Evolutionary conservation across 495 filamentous ascomycete genomes (phyloP).

Genomic region (Aspergillus nidulans): DNA sequence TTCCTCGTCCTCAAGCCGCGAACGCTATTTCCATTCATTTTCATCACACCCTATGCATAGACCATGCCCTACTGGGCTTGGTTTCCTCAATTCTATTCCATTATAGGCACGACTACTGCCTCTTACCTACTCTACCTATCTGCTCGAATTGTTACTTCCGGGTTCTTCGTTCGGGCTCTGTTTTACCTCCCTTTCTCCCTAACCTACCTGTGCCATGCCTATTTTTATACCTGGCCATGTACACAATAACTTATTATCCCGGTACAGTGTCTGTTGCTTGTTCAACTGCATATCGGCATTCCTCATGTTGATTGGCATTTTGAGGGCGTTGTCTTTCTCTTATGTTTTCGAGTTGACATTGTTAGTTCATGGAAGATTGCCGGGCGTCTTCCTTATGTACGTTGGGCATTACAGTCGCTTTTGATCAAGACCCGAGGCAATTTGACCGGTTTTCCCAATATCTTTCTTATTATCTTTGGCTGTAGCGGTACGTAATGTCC

Average conservation of each 20-base stretch:
- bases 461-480: not conserved
- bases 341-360: not conserved
- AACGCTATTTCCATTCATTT: not conserved
- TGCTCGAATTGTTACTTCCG: not conserved
- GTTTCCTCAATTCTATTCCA: not conserved
- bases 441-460: not conserved
- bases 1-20: slow-evolving; percentile 1
- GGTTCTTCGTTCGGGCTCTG: not conserved
- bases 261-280: not conserved
- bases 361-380: not conserved
- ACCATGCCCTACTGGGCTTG: not conserved
- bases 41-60: slow-evolving; percentile 8
- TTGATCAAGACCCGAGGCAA: not conserved
- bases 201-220: not conserved
- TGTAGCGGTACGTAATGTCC: not conserved
- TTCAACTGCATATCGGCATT: not conserved
- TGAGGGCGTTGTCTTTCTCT: not conserved
- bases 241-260: not conserved
- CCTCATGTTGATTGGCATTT: not conserved
- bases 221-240: not conserved
- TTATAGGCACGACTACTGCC: not conserved
- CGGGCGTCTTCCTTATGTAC: not conserved
- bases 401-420: not conserved
- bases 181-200: not conserved
- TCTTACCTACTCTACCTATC: not conserved